A percentile compares a stretch with the other conserved stretches of the same genome.
phyloP scores from a whole-genome alignment of 2,329 filamentous ascomycete genomes.

The Ophiostoma tasmaniense region DNA sequence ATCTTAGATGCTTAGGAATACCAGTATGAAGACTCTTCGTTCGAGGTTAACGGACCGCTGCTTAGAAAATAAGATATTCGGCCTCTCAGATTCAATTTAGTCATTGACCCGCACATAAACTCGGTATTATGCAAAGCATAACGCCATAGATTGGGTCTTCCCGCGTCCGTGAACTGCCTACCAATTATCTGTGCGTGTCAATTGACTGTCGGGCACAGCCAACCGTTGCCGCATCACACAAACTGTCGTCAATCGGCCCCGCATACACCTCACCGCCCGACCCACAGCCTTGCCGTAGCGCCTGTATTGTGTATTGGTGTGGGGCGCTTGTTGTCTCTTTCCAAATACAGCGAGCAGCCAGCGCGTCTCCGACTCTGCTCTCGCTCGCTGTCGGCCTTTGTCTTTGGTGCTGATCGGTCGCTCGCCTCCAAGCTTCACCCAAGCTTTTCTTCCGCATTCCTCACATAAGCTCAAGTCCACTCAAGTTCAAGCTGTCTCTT shows the following conservation, averaged over 20 bases:
- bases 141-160: background rate
- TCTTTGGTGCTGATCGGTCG: background rate
- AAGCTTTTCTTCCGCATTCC: background rate
- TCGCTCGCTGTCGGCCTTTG: background rate
- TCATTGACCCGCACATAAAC: background rate
- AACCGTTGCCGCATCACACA: background rate
- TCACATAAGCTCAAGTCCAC: background rate
- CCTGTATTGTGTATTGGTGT: background rate
- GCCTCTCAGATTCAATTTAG: background rate
- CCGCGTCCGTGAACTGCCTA: background rate
- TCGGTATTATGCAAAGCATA: background rate
- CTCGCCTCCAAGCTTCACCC: background rate
- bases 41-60: background rate
- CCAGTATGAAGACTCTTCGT: background rate
- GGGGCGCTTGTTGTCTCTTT: background rate
- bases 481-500: background rate
- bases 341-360: background rate
- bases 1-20: too few relatives aligned
- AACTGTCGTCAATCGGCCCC: background rate
- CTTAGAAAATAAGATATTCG: background rate
- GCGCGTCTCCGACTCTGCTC: background rate
- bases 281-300: slow-evolving; percentile 5
- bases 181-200: background rate
- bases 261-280: background rate
- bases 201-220: background rate